Base-by-base conservation (phyloP, 768 basidiomycete species). In the Tulasnella sp. region DNA sequence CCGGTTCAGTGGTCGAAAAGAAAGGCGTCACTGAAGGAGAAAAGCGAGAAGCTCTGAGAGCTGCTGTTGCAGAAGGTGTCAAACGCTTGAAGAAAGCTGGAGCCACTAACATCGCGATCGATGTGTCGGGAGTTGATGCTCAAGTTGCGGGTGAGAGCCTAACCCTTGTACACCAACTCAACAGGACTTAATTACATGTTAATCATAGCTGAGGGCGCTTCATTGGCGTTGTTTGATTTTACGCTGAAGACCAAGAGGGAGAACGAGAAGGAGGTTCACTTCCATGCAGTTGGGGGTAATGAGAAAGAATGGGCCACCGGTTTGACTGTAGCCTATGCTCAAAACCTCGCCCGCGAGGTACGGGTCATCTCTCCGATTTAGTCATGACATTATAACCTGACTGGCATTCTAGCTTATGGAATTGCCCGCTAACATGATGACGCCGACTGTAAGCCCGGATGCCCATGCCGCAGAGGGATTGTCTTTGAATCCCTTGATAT, bases 391-490 rank as follows among this genome's bases (percentile, higher is more conserved):
- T 15, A 1, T n/a, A 49, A 21, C 41, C 29, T 43, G 42, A 27
- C 2, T 15, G 37, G 27, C 42, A 34, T 54, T n/a, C n/a, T 66
- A 88, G 84, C 74, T 92, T 45, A 83, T 79, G 80, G 90, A 92
- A 69, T 70, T 86, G 4, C 90, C 90, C 50, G 88, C 79, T 1
- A 92, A 92, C 67, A 79, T 90, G 68, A 72, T 88, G 73, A 90
- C 87, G 1, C 89, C 88, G 7, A 87, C 86, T 12, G 83, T 83
- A 63, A 41, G 75, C 67, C n/a, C n/a, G 1, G 6, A 25, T 51
- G 8, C 4, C n/a, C 19, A 23, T 40, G 8, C 23, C 25, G 21
- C 7, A 25, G 41, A n/a, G 6, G 17, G 36, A 39, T n/a, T 50
- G 23, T 42, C 42, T 35, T 27, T 31, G 32, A 11, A 32, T 14